Evolutionary conservation across 352 stramenopile species (phyloP).

Genomic region (Phytophthora vignae): DNA sequence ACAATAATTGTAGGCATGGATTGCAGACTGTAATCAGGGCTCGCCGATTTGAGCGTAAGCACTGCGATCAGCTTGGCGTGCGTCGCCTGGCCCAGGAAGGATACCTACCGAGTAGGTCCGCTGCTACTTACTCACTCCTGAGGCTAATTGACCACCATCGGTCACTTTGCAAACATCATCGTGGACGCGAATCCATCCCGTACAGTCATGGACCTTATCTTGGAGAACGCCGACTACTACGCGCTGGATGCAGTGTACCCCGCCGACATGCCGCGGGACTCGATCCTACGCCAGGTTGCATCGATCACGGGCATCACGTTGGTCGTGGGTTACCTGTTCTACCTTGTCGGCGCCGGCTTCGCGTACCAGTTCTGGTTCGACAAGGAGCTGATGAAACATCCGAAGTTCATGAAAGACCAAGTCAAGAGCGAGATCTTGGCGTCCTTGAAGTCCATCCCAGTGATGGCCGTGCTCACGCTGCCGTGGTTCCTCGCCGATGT

Average conservation of each 20-base stretch:
- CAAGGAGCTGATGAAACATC: slow-evolving; percentile 66
- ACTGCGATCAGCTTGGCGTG: neutral
- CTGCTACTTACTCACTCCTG: neutral
- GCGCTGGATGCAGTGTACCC: slow-evolving; percentile 68
- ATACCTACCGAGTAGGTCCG: neutral
- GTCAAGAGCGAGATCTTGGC: slow-evolving; percentile 60
- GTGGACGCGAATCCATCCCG: neutral
- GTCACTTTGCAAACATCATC: slow-evolving; percentile 12
- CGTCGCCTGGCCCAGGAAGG: neutral
- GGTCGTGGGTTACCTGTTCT: slow-evolving; percentile 63
- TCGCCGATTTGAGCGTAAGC: slow-evolving; percentile 37
- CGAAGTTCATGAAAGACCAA: slow-evolving; percentile 76
- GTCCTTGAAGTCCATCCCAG: slow-evolving; percentile 61
- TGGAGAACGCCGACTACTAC: slow-evolving; percentile 60
- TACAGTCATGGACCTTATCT: slow-evolving; percentile 63
- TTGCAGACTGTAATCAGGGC: slow-evolving; percentile 41
- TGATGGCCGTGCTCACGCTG: slow-evolving; percentile 72
- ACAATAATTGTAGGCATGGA: neutral
- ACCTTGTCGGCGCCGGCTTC: slow-evolving; percentile 55
- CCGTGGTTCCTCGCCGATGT: slow-evolving; percentile 75
- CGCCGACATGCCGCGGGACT: slow-evolving; percentile 45
- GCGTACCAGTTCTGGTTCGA: slow-evolving; percentile 75
- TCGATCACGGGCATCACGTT: slow-evolving; percentile 64
- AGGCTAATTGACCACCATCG: neutral
- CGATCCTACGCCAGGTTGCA: slow-evolving; percentile 51